Base-by-base conservation (phyloP, 2,329 filamentous ascomycete species). In the Monosporascus sp. region DNA sequence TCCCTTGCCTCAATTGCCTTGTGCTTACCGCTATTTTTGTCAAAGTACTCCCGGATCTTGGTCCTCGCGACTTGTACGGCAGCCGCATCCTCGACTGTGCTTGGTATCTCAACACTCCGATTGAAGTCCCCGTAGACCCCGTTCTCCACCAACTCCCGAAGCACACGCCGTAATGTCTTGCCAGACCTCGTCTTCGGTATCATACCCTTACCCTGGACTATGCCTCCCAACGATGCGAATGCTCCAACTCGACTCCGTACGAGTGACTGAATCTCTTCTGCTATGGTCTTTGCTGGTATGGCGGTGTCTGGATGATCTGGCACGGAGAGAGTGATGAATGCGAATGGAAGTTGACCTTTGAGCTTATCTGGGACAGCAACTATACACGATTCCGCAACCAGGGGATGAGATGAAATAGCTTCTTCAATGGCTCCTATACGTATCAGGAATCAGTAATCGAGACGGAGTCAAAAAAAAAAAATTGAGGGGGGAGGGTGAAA, bases 271-370 rank as follows among this genome's bases (percentile, higher is more conserved):
- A 94, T 82, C 67, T 92, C 88, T 17, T 63, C 58, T 15, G 70
- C 67, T 7, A 83, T 63, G 45, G 71, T 52, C 2, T 66, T 56
- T 31, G 77, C 72, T 0, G 79, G 78, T 3, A 80, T 68, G 9
- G 80, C 81, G 8, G 76, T 78, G 2, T 68, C 60, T 5, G 75
- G 80, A 67, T 81, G 78, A 3, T 76, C 67, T 15, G 76, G 61
- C 2, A 67, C 65, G 2, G 72, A 73, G 18, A 79, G 71, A 0
- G 79, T 87, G 60, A 96, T 78, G 67, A 97, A 96, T 11, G 91
- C 92, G 64, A 97, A 96, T 0, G 93, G 92, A 6, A 96, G 80
- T 63, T 96, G 90, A 18, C 92, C 93, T 68, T 97, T 97, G 44
- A 96, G 76, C 0, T 83, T 70, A 65, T 97, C 92, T 0, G 92